A percentile compares a stretch with the other conserved stretches of the same genome.
These are phyloP conservation scores for Kappamyces sp. DNA, from an alignment of 192 early-diverging fungal genomes.

Conservation along the genomic window DNA sequence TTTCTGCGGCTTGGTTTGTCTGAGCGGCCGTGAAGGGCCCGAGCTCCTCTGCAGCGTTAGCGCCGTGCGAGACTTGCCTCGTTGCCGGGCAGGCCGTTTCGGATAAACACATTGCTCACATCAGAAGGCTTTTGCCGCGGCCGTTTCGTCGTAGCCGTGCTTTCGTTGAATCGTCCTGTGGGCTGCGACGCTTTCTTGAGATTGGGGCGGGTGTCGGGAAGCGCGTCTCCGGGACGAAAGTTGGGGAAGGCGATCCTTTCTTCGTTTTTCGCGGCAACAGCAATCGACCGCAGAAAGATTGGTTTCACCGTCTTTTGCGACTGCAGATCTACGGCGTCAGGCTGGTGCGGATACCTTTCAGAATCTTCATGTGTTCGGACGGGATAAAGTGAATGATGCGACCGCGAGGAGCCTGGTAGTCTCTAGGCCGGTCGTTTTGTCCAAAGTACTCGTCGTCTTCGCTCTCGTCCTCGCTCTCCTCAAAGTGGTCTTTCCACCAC, in stretches of 20 bases:
- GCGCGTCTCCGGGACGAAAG: constrained; percentile 25
- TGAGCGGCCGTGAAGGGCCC: neutral
- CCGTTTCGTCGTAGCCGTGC: too few relatives aligned
- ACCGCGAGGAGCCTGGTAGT: constrained; percentile 29
- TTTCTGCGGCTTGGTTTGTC: neutral
- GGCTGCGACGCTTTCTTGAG: neutral
- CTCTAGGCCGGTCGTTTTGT: neutral
- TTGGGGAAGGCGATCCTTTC: constrained; percentile 28
- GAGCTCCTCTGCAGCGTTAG: too few relatives aligned
- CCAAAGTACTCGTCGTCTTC: constrained; percentile 16
- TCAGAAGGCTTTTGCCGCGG: neutral
- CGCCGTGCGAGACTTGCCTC: too few relatives aligned
- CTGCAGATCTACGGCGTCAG: constrained; percentile 34
- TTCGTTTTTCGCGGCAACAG: constrained; percentile 31
- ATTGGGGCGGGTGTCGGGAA: constrained; percentile 26
- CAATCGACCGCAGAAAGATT: constrained; percentile 35
- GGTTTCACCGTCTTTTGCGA: constrained; percentile 40
- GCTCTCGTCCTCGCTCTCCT: constrained; percentile 13
- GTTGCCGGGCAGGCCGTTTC: neutral
- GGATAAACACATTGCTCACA: neutral
- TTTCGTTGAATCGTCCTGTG: too few relatives aligned
- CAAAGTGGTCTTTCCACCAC: constrained; percentile 19
- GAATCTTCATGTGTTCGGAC: constrained; percentile 45
- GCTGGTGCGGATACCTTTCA: constrained; percentile 39
- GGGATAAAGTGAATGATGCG: constrained; percentile 49